Conservation (phyloP, 306 rosid species). For the Gastrolobium villosum region DNA sequence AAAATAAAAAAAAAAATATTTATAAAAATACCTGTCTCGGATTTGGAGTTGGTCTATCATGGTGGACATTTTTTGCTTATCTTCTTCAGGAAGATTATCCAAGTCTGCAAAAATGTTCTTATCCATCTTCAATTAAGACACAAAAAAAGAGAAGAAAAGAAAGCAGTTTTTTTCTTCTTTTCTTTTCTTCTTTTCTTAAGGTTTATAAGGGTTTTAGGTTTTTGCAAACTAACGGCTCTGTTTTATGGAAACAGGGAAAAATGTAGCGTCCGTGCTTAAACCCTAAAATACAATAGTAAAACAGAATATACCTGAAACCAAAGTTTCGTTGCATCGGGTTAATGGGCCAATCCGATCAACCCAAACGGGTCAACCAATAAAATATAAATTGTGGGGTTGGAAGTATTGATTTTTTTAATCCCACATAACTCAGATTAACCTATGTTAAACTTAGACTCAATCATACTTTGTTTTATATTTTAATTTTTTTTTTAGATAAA, state of each 20-base stretch:
- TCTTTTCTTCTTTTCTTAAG: too few relatives aligned
- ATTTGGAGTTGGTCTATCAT: slow-evolving; percentile 69
- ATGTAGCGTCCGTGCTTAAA: slow-evolving; percentile 43
- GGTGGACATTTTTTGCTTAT: slow-evolving; percentile 66
- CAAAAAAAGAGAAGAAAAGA: background rate
- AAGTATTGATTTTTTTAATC: too few relatives aligned
- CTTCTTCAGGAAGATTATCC: slow-evolving; percentile 71
- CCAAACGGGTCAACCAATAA: background rate
- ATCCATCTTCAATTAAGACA: slow-evolving; percentile 63
- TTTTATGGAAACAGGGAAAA: background rate
- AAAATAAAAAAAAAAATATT: background rate
- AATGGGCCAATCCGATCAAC: background rate
- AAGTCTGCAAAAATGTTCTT: slow-evolving; percentile 60
- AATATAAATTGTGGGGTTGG: background rate
- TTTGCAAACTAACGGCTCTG: background rate
- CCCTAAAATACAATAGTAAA: slow-evolving; percentile 46
- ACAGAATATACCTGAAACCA: background rate
- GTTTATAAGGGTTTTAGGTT: slow-evolving; percentile 54
- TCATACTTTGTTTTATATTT: too few relatives aligned
- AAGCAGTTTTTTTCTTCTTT: background rate
- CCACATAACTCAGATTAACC: too few relatives aligned
- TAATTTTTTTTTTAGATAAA: too few relatives aligned
- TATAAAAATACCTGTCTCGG: slow-evolving; percentile 71
- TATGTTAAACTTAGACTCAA: too few relatives aligned
- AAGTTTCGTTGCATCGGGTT: background rate